Conservation (phyloP, 2,329 filamentous ascomycete species). For the Akanthomyces muscarius region DNA sequence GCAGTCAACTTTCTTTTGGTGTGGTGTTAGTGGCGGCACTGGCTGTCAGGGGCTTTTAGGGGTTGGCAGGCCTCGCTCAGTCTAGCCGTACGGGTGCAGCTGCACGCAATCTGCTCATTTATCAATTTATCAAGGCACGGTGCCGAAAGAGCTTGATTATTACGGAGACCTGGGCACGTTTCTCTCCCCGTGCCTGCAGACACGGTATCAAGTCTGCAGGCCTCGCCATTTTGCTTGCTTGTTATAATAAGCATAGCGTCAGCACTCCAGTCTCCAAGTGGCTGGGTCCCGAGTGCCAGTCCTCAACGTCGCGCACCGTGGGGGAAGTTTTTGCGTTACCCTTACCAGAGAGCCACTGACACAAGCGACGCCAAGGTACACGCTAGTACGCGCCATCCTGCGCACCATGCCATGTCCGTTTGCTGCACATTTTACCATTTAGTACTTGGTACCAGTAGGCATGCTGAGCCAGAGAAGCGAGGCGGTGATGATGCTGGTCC, state of each 20-base stretch:
- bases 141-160: background rate
- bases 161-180: background rate
- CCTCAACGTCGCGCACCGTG: background rate
- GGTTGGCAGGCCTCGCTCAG: background rate
- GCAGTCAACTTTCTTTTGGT: background rate
- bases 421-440: too few species aligned
- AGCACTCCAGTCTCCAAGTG: background rate
- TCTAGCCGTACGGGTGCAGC: background rate
- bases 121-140: background rate
- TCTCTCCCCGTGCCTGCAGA: background rate
- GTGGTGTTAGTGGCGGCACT: background rate
- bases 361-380: background rate
- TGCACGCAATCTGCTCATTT: background rate
- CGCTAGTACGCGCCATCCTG: background rate
- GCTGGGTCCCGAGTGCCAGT: conserved; percentile 1
- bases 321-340: background rate
- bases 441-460: background rate
- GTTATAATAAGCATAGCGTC: background rate
- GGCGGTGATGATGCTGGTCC: background rate
- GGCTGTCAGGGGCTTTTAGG: background rate
- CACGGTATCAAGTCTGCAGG: background rate
- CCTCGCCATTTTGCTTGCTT: background rate
- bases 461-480: background rate
- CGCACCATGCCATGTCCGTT: background rate
- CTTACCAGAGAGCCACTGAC: too few species aligned